Base-by-base conservation (phyloP, 441 rosid species). In the Hypseocharis bilobata region DNA sequence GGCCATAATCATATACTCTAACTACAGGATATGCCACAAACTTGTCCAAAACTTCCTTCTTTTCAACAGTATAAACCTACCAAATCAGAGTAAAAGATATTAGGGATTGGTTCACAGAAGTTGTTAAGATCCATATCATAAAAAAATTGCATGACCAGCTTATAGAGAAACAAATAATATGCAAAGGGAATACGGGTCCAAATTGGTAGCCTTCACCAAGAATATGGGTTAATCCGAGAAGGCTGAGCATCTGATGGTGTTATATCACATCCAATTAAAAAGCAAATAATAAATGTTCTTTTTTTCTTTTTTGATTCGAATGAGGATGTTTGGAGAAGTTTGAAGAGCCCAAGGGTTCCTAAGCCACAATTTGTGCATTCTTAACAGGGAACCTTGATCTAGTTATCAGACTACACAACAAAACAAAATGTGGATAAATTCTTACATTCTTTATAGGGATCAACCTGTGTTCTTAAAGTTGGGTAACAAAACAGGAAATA, bases 61-160 rank as follows among this genome's bases (percentile, higher is more conserved):
- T 71, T 78, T 83, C 93, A 79, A 87, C 92, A 32, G 95, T 77
- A 76, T 77, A 87, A 65, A 93, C 95, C 99, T 93, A 72, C 69
- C 65, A 66, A 67, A 72, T 42, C 25, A 16, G 0, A 6, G 22
- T 36, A 58, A 62, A 63, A 58, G 49, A 60, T 23, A 45, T 65
- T 17, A 56, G 23, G 66, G 26, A 28, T 56, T 54, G 32, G 8
- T 26, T 45, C 3, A 42, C 26, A 65, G 20, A 13, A 62, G 23
- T 19, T 34, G 14, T 32, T 17, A 68, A 58, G 36, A 60, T 51
- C 34, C 22, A 20, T 45, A 61, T 63, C 58, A 40, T 19, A 62
- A n/a, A 10, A 47, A 1, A 59, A 57, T 13, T 36, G 25, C 29
- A 55, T 47, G 59, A 27, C 25, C 61, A 36, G 54, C 27, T n/a